Evolutionary conservation across 805 yeast species (phyloP).

Genomic region (Ogataea parapolymorpha): DNA sequence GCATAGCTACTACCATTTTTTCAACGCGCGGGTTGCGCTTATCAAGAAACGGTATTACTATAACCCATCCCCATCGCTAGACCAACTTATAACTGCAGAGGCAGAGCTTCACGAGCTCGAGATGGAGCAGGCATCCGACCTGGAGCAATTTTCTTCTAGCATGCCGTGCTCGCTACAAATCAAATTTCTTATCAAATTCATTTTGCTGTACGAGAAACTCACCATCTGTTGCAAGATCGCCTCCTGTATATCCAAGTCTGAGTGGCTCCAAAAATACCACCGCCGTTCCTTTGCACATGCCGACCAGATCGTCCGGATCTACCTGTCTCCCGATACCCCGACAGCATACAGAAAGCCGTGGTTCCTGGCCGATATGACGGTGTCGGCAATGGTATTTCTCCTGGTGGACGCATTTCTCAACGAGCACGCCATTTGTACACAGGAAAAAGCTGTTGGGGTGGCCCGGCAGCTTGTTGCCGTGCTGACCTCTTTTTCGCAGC

Average conservation of each 20-base stretch:
- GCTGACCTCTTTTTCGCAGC: conserved; percentile 15
- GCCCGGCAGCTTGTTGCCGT: conserved; percentile 7
- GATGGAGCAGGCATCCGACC: not conserved
- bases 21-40: not conserved
- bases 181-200: not conserved
- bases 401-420: conserved; percentile 22
- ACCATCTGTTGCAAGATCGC: conserved; percentile 2
- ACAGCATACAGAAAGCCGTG: conserved; percentile 14
- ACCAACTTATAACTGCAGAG: not conserved
- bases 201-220: conserved; percentile 1
- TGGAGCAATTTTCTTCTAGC: conserved; percentile 5
- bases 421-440: conserved; percentile 3
- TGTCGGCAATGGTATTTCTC: conserved; percentile 21
- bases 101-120: conserved; percentile 1
- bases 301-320: not conserved
- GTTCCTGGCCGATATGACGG: conserved; percentile 16
- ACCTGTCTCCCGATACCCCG: conserved; percentile 5
- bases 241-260: conserved; percentile 9
- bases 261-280: conserved; percentile 19
- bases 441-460: not conserved
- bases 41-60: not conserved
- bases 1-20: not conserved
- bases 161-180: not conserved
- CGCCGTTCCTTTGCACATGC: not conserved
- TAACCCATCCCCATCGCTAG: not conserved